Evolutionary conservation across 805 yeast species (phyloP).

Genomic region (Starmerella sirachaensis): DNA sequence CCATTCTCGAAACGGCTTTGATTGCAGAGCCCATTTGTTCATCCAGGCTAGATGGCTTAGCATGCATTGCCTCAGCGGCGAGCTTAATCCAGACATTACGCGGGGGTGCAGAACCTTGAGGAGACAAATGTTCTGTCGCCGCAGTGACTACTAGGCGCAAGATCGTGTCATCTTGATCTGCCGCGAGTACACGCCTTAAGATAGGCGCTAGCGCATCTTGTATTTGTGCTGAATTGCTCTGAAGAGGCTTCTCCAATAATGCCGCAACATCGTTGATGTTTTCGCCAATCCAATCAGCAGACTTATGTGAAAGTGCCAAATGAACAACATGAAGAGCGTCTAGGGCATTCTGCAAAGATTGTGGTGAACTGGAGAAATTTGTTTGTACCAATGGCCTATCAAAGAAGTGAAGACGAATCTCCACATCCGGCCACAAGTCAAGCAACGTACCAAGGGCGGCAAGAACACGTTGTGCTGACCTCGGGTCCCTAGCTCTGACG

Average conservation of each 20-base stretch:
- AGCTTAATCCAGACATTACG: constrained; percentile 46
- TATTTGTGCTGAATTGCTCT: constrained; percentile 72
- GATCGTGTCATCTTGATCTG: constrained; percentile 9
- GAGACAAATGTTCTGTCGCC: constrained; percentile 11
- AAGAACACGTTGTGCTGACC: constrained; percentile 68
- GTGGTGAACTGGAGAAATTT: constrained; percentile 47
- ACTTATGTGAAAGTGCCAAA: constrained; percentile 68
- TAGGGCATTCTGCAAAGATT: constrained; percentile 60
- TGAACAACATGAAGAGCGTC: constrained; percentile 85
- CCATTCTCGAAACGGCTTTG: constrained; percentile 51
- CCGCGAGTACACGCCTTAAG: constrained; percentile 29
- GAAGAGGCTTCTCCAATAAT: constrained; percentile 66
- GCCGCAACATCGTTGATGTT: constrained; percentile 59
- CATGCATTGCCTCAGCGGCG: constrained; percentile 58
- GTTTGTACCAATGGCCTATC: constrained; percentile 74
- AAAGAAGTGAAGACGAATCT: constrained; percentile 75
- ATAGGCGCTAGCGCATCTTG: constrained; percentile 76
- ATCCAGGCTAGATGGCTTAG: constrained; percentile 62
- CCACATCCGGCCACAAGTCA: constrained; percentile 79
- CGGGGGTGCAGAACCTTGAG: constrained; percentile 2
- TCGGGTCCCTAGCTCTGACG: constrained; percentile 57
- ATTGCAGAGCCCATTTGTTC: constrained; percentile 62
- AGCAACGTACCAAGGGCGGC: constrained; percentile 63
- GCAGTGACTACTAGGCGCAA: constrained; percentile 9
- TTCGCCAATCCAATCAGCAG: constrained; percentile 64